Base-by-base conservation (phyloP, 768 basidiomycete species). In the Boletus pseudo-olivaceus region DNA sequence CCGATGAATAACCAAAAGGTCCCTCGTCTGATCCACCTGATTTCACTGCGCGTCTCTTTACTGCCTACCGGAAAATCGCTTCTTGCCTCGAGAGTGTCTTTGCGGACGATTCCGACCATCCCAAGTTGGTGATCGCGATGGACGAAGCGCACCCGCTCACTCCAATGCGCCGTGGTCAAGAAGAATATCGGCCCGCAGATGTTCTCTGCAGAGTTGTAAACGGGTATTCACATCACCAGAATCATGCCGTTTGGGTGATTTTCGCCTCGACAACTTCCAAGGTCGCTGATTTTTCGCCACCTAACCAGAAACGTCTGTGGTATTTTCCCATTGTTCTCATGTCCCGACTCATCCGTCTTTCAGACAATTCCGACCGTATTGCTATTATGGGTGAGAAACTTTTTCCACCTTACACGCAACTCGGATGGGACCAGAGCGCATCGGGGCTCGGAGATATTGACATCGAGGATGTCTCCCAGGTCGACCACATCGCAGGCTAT, bases 371-470 rank as follows among this genome's bases (percentile, higher is more conserved):
- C 4, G n/a, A 19, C 8, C 43, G 52, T 5, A 14, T 53, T 14
- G 19, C 43, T 2, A 5, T 20, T 1, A 0, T 0, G 2, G 47
- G 61, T 1, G 4, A 40, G 11, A 12, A 20, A 9, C 40, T 52
- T 7, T 62, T 62, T 23, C 42, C 20, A 1, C 49, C 62, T 20
- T 54, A 51, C 27, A 57, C 52, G 0, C 49, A 43, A n/a, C 43
- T 63, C 0, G 58, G 58, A 29, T 63, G 62, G 62, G 62, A 64
- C n/a, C 62, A 60, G 6, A 6, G 7, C 17, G 58, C 62, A 2
- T 1, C 2, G 14, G 10, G 6, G 1, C 39, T 55, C 0, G 39
- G 19, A 17, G 32, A 44, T 7, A n/a, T 51, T 7, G n/a, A 30
- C 11, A 7, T 44, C 5, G 48, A 61, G 7, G 17, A 57, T 19